A percentile compares a stretch with the other conserved stretches of the same genome.
phyloP scores from a whole-genome alignment of 106 monocot genomes.

The Acorus gramineus region DNA sequence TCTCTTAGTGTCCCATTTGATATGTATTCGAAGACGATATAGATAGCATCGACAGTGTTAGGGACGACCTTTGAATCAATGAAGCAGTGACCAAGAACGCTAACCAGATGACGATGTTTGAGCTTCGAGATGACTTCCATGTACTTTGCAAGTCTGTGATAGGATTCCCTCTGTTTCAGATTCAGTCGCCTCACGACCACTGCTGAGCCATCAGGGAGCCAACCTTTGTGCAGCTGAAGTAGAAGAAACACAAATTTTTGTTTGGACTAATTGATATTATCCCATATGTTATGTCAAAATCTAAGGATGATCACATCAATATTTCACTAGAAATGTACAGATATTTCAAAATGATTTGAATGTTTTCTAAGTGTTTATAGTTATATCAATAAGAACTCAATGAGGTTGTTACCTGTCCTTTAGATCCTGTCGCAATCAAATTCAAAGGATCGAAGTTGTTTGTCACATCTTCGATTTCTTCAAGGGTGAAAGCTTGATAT shows the following conservation, averaged over 20 bases:
- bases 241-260: neutral
- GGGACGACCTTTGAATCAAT: conserved; percentile 19
- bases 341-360: too few relatives aligned
- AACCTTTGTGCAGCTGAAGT: conserved; percentile 55
- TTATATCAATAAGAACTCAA: too few relatives aligned
- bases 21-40: conserved; percentile 49
- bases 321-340: too few relatives aligned
- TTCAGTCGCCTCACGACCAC: conserved; percentile 52
- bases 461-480: conserved; percentile 69
- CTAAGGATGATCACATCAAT: too few relatives aligned
- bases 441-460: conserved; percentile 46
- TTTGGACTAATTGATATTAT: too few relatives aligned
- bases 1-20: conserved; percentile 78
- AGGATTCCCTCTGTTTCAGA: conserved; percentile 50
- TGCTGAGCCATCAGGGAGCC: conserved; percentile 52
- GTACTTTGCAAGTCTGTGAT: conserved; percentile 46
- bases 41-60: conserved; percentile 16
- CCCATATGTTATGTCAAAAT: too few relatives aligned
- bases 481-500: conserved; percentile 47
- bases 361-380: too few relatives aligned
- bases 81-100: conserved; percentile 78
- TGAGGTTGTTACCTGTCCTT: conserved; percentile 26
- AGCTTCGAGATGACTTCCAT: conserved; percentile 69
- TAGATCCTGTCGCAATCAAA: conserved; percentile 36
- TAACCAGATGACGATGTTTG: conserved; percentile 74